Evolutionary conservation across 192 early-diverging fungal genomes (phyloP), one percentile per base, ranked within the genome.

Genomic region (Lobulomyces angularis): DNA sequence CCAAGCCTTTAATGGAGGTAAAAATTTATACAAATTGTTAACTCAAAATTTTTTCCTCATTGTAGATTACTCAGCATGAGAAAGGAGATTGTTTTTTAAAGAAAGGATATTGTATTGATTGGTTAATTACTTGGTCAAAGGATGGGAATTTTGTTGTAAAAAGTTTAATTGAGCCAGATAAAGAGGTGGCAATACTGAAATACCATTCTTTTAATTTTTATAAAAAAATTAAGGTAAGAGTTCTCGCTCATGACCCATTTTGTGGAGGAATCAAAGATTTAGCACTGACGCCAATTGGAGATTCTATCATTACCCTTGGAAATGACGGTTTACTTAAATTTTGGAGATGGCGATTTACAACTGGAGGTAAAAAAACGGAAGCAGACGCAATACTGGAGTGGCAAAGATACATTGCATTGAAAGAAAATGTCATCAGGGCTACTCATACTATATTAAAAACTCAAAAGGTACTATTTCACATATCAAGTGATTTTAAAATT

Each of bases 101-200:
- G n/a, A n/a, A n/a, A n/a, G n/a, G n/a, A n/a, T n/a, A n/a, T n/a
- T n/a, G n/a, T n/a, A n/a, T n/a, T 5, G 63, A 66, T 33, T 72
- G 64, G 62, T 38, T 72, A 14, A 35, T 64, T 36, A 58, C 69
- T 16, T 50, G 37, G 29, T 44, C 53, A 5, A 37, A 55, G 3
- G 66, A 75, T 36, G 72, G 72, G 1, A 40, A 22, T 23, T 38
- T 73, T 5, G 61, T 56, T 5, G 43, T 65, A 8, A 53, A 69
- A 8, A 62, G 60, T 11, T 51, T 75, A 22, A 8, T 69, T 17
- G 68, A 75, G 20, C 65, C 69, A 14, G 69, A 65, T 29, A 67
- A 65, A 27, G 20, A 46, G n/a, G n/a, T n/a, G n/a, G n/a, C n/a
- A n/a, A n/a, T n/a, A n/a, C n/a, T n/a, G n/a, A n/a, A n/a, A n/a